Percentiles rank a stretch among this genome's conserved stretches.
Conservation (phyloP, 1,139 yeast genomes). For the Candida sanyaensis region DNA sequence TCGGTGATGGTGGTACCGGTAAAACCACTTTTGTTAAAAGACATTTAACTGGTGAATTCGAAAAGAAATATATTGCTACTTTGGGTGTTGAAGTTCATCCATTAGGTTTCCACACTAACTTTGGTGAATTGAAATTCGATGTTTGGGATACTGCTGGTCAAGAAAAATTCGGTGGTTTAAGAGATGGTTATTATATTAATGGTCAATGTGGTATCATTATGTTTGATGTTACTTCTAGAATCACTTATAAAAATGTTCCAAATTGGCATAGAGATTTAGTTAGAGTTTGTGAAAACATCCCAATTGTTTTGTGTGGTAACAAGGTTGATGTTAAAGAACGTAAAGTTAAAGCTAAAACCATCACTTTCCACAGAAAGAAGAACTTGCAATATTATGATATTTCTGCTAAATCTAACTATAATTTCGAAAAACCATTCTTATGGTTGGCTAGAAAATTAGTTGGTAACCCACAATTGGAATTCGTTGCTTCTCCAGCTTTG, state of each 20-base stretch:
- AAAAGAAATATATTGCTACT: constrained; percentile 98
- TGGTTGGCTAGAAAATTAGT: constrained; percentile 99
- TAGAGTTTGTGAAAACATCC: constrained; percentile 99
- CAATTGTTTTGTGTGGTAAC: constrained; percentile 98
- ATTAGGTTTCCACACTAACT: constrained; percentile 96
- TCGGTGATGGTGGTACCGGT: constrained; percentile 99
- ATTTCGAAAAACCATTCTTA: constrained; percentile 99
- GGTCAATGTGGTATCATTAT: constrained; percentile 99
- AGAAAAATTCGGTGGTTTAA: constrained; percentile 97
- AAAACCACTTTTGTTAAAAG: constrained; percentile 99
- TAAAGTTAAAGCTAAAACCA: constrained; percentile 99
- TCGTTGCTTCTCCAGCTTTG: constrained; percentile 98
- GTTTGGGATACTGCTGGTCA: constrained; percentile 99
- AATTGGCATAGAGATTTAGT: constrained; percentile 99
- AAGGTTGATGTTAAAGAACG: constrained; percentile 99
- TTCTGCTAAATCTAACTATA: constrained; percentile 99
- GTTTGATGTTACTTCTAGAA: constrained; percentile 99
- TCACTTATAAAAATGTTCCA: constrained; percentile 99
- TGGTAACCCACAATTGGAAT: constrained; percentile 97
- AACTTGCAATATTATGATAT: constrained; percentile 99
- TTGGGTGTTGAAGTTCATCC: constrained; percentile 99
- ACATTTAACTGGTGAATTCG: constrained; percentile 99
- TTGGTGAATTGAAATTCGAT: constrained; percentile 97
- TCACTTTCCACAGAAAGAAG: constrained; percentile 99
- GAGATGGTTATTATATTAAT: constrained; percentile 99